A percentile compares a stretch with the other conserved stretches of the same genome.
These are phyloP conservation scores for Penicillium fimorum DNA, from an alignment of 495 filamentous ascomycete species.

Conservation along the genomic window DNA sequence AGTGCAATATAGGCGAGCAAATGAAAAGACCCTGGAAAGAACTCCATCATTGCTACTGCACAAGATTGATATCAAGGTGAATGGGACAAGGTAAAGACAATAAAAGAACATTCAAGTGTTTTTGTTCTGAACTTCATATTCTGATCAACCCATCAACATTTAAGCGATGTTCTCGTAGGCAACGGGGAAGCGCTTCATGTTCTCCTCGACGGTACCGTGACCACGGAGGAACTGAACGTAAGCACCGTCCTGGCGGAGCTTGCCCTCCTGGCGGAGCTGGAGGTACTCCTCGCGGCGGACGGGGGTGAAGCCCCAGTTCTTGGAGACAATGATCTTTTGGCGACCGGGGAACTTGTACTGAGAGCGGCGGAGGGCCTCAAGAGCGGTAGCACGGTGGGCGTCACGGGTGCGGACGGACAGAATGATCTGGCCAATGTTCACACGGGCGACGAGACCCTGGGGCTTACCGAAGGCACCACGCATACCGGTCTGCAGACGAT, in stretches of 20 bases:
- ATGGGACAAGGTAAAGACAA: slow-evolving; percentile 17
- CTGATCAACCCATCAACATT: slow-evolving; percentile 33
- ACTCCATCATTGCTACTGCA: slow-evolving; percentile 32
- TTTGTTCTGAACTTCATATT: slow-evolving; percentile 34
- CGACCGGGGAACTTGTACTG: slow-evolving; percentile 99
- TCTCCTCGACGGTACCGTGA: slow-evolving; percentile 78
- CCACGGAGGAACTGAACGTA: slow-evolving; percentile 98
- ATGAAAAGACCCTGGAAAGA: slow-evolving; percentile 25
- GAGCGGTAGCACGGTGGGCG: slow-evolving; percentile 80
- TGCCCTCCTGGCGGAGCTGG: slow-evolving; percentile 83
- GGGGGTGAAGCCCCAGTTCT: slow-evolving; percentile 99
- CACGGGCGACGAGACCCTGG: slow-evolving; percentile 93
- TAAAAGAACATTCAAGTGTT: slow-evolving; percentile 30
- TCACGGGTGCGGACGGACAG: slow-evolving; percentile 94
- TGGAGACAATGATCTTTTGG: slow-evolving; percentile 99
- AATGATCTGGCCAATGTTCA: slow-evolving; percentile 98
- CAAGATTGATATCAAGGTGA: slow-evolving; percentile 28
- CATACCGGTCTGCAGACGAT: slow-evolving; percentile 99
- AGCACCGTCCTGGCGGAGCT: slow-evolving; percentile 91
- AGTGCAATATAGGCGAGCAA: slow-evolving; percentile 4
- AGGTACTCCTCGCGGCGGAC: slow-evolving; percentile 96
- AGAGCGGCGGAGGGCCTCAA: slow-evolving; percentile 94
- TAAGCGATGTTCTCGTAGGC: slow-evolving; percentile 68
- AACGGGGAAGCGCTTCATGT: slow-evolving; percentile 89
- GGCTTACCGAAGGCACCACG: slow-evolving; percentile 99